Evolutionary conservation across 306 rosid species (phyloP).

Genomic region (Herpetospermum pedunculosum): DNA sequence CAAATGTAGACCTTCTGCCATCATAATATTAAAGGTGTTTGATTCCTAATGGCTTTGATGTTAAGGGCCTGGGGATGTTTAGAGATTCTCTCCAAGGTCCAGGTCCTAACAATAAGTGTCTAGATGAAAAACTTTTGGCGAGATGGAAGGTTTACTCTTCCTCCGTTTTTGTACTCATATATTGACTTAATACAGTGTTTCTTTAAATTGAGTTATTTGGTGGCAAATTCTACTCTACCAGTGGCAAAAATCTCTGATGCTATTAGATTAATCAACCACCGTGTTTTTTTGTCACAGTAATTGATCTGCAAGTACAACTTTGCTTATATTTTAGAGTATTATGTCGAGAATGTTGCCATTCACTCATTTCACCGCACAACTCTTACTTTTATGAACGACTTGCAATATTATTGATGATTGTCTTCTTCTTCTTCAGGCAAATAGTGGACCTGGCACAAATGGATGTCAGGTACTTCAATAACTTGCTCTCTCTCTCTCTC

Average conservation of each 20-base stretch:
- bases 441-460: slow-evolving; percentile 75
- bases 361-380: not conserved
- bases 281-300: not conserved
- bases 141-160: not conserved
- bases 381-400: not conserved
- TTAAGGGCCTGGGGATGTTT: not conserved
- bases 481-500: slow-evolving; percentile 8
- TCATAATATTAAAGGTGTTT: not conserved
- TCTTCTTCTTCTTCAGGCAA: slow-evolving; percentile 53
- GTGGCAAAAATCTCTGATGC: not conserved
- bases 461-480: slow-evolving; percentile 69
- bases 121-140: not conserved
- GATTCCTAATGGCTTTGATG: not conserved
- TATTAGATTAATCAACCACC: not conserved
- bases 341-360: not conserved
- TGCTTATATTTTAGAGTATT: not conserved
- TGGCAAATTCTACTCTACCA: not conserved
- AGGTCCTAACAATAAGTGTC: not conserved
- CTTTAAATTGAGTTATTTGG: not conserved
- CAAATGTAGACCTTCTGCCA: not conserved
- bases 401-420: not conserved
- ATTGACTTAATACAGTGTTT: not conserved
- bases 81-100: not conserved
- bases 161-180: not conserved
- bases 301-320: not conserved